Evolutionary conservation across 345 rosid genomes (phyloP).

Genomic region (Euphorbia pulcherrima): DNA sequence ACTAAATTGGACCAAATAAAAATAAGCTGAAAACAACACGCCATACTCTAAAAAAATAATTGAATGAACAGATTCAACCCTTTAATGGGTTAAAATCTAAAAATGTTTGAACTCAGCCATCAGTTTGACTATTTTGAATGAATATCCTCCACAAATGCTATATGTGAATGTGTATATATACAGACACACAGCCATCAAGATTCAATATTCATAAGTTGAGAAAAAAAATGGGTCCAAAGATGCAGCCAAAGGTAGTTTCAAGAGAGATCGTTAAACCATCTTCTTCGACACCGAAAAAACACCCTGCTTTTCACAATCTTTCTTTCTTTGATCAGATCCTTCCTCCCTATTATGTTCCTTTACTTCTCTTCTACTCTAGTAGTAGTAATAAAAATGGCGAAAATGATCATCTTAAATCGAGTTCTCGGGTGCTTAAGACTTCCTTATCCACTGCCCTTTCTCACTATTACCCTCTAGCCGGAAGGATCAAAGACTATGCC

Average conservation of each 20-base stretch:
- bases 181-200: no score
- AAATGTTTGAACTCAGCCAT: no score
- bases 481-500: slow-evolving; percentile 26
- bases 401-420: slow-evolving; percentile 1
- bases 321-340: slow-evolving; percentile 34
- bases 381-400: slow-evolving; percentile 9
- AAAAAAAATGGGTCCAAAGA: no score
- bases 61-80: no score
- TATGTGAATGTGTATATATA: no score
- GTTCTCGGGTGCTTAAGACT: slow-evolving; percentile 22
- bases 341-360: slow-evolving; percentile 17
- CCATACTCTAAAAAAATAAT: no score
- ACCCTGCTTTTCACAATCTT: slow-evolving; percentile 14
- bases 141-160: no score
- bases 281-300: neutral
- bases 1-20: no score
- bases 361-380: slow-evolving; percentile 10
- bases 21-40: no score
- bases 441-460: slow-evolving; percentile 40
- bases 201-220: no score
- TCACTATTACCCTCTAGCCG: slow-evolving; percentile 46
- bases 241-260: neutral
- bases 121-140: no score
- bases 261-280: neutral
- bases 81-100: no score